phyloP scores from a whole-genome alignment of 192 early-diverging fungal genomes.

The Backusella mclennaniae region DNA sequence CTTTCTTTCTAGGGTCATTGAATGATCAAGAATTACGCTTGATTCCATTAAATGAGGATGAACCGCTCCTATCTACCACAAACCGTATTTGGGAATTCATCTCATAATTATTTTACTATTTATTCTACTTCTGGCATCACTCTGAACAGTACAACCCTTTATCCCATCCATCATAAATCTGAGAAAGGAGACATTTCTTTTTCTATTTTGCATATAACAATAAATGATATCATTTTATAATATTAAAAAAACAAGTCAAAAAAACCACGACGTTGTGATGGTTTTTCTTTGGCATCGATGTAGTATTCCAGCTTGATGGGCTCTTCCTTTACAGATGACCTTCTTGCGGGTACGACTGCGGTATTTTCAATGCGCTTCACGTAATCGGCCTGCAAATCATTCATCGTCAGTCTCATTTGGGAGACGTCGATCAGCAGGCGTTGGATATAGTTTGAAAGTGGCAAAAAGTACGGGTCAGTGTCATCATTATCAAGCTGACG shows the following conservation, averaged over 20 bases:
- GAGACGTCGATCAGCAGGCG: conserved; percentile 50
- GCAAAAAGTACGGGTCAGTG: conserved; percentile 40
- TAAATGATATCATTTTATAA: background rate
- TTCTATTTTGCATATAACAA: too few species aligned
- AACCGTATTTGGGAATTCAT: too few species aligned
- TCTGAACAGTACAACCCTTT: too few species aligned
- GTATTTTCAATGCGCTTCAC: conserved; percentile 53
- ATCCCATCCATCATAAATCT: too few species aligned
- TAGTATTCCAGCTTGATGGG: background rate
- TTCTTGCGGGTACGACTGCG: background rate
- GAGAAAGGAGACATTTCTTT: too few species aligned
- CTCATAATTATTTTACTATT: too few species aligned
- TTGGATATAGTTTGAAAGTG: conserved; percentile 42
- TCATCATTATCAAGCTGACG: conserved; percentile 1
- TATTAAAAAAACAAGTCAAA: background rate
- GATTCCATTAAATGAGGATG: too few species aligned
- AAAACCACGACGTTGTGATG: background rate
- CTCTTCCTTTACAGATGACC: background rate
- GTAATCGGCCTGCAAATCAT: conserved; percentile 60
- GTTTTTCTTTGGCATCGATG: background rate
- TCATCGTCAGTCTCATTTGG: conserved; percentile 50
- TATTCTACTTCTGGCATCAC: too few species aligned
- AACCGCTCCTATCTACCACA: too few species aligned
- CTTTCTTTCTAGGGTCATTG: too few species aligned
- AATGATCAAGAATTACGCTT: too few species aligned